These are phyloP conservation scores for Sugiyamaella pinicola DNA, from an alignment of 1,139 yeast genomes.

Conservation along the genomic window DNA sequence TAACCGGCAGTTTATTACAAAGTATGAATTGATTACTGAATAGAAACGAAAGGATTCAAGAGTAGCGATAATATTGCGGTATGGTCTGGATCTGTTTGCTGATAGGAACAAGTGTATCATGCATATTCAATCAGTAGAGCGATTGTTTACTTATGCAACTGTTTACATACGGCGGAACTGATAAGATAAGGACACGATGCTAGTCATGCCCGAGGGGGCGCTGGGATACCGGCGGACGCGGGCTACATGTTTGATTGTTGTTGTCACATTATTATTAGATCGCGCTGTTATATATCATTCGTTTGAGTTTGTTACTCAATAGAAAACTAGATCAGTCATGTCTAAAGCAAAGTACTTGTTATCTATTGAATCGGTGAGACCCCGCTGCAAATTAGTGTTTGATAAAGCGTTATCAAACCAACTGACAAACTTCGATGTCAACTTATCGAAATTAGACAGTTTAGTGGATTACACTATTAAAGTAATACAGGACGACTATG, in stretches of 20 bases:
- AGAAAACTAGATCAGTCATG: neutral
- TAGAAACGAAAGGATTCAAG: too few species aligned
- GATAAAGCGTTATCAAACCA: conserved; percentile 43
- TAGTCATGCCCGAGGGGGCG: conserved; percentile 1
- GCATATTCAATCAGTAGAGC: neutral
- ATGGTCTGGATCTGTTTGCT: too few species aligned
- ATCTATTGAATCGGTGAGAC: conserved; percentile 55
- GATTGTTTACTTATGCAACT: neutral
- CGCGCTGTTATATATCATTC: neutral
- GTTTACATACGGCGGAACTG: conserved; percentile 9
- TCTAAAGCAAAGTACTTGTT: conserved; percentile 41
- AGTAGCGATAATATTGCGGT: too few species aligned
- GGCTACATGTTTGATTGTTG: neutral
- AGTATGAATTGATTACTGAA: too few species aligned
- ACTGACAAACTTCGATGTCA: conserved; percentile 50
- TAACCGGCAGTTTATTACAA: too few species aligned
- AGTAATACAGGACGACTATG: conserved; percentile 49
- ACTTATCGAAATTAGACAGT: conserved; percentile 44
- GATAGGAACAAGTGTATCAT: neutral
- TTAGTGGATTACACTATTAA: conserved; percentile 49
- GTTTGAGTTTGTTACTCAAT: too few species aligned
- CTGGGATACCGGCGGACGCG: neutral
- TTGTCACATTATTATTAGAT: neutral
- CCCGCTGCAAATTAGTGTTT: conserved; percentile 49
- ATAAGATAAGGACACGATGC: conserved; percentile 12